phyloP scores from a whole-genome alignment of 2,329 filamentous ascomycete species.

The Talaromyces sp. region DNA sequence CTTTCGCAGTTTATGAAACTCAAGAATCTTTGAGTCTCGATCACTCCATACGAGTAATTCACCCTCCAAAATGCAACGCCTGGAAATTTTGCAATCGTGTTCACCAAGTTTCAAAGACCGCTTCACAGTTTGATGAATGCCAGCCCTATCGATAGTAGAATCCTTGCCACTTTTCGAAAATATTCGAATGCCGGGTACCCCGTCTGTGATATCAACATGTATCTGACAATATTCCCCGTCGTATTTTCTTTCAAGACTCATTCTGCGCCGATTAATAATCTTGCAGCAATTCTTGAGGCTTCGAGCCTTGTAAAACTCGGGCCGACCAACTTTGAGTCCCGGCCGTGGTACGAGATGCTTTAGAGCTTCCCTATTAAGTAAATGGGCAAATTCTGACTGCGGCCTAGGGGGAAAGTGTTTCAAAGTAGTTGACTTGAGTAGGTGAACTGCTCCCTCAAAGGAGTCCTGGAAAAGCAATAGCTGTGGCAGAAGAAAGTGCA shows the following conservation, averaged over 20 bases:
- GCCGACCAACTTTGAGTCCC: slow-evolving; percentile 60
- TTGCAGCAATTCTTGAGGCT: slow-evolving; percentile 70
- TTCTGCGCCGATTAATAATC: slow-evolving; percentile 53
- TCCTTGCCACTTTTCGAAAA: slow-evolving; percentile 93
- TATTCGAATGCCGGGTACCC: slow-evolving; percentile 59
- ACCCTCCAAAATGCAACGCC: slow-evolving; percentile 72
- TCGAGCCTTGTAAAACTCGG: slow-evolving; percentile 59
- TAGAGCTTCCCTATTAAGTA: slow-evolving; percentile 29
- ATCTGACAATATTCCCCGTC: slow-evolving; percentile 90
- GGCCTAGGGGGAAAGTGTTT: slow-evolving; percentile 31
- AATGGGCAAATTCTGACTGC: slow-evolving; percentile 23
- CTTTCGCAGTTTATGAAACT: slow-evolving; percentile 77
- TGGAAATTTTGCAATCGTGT: slow-evolving; percentile 52
- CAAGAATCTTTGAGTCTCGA: slow-evolving; percentile 56
- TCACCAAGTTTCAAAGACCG: slow-evolving; percentile 59
- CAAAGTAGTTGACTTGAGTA: slow-evolving; percentile 41
- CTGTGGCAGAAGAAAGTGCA: slow-evolving; percentile 64
- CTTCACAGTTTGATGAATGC: slow-evolving; percentile 58
- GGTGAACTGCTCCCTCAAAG: slow-evolving; percentile 54
- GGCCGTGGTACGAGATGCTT: slow-evolving; percentile 47
- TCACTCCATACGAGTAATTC: slow-evolving; percentile 77
- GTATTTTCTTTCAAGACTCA: slow-evolving; percentile 76
- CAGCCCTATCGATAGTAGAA: slow-evolving; percentile 64
- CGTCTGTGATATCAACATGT: slow-evolving; percentile 63
- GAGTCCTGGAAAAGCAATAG: slow-evolving; percentile 65